Percentiles rank a stretch among this genome's conserved stretches.
phyloP scores from a whole-genome alignment of 805 yeast genomes.

The Cephaloascus fragrans region DNA sequence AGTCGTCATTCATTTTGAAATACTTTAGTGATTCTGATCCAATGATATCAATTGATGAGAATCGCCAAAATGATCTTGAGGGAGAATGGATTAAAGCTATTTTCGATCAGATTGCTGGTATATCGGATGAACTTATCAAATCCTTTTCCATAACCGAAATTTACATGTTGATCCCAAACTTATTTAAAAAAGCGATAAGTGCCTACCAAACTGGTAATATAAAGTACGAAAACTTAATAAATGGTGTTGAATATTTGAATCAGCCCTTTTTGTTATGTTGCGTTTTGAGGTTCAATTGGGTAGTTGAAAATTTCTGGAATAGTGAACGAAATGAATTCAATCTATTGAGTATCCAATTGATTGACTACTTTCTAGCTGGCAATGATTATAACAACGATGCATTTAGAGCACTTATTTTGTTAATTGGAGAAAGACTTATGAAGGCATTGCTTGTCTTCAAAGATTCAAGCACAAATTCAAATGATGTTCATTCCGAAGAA shows the following conservation, averaged over 20 bases:
- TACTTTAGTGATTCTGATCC: neutral
- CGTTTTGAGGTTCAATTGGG: slow-evolving; percentile 30
- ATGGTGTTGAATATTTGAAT: slow-evolving; percentile 80
- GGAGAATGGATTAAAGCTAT: slow-evolving; percentile 72
- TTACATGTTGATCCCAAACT: slow-evolving; percentile 57
- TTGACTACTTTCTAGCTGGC: slow-evolving; percentile 22
- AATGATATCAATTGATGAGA: neutral
- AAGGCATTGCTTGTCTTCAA: slow-evolving; percentile 8
- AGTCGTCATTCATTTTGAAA: neutral
- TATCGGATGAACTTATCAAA: slow-evolving; percentile 74
- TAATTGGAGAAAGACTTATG: slow-evolving; percentile 8
- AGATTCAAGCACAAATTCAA: too few species aligned
- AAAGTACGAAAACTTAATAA: slow-evolving; percentile 49
- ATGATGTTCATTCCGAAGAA: neutral
- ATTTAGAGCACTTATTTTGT: slow-evolving; percentile 13
- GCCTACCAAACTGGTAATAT: slow-evolving; percentile 49
- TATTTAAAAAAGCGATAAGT: slow-evolving; percentile 61
- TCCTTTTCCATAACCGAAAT: slow-evolving; percentile 59
- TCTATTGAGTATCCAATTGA: neutral
- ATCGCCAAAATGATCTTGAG: neutral
- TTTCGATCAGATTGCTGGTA: slow-evolving; percentile 66
- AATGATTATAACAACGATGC: slow-evolving; percentile 9
- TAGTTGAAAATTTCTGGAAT: slow-evolving; percentile 2
- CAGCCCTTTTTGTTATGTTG: slow-evolving; percentile 65
- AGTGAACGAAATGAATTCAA: neutral